Evolutionary conservation across 805 yeast species (phyloP).

Genomic region (Cyberlindnera petersonii): DNA sequence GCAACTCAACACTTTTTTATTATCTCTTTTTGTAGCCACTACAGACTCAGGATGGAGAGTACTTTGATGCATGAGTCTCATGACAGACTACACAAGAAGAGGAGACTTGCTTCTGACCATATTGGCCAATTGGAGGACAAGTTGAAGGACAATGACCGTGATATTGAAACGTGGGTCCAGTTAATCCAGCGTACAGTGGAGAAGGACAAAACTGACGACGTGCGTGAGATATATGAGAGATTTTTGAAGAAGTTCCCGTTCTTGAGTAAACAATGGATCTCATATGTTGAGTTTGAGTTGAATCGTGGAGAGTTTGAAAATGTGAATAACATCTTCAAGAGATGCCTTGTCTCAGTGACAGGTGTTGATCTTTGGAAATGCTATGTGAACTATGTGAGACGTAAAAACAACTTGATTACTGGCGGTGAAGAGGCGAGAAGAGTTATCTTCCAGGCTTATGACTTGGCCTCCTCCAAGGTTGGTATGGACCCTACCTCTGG

Average conservation of each 20-base stretch:
- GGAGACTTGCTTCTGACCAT: conserved; percentile 37
- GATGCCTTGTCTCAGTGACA: conserved; percentile 57
- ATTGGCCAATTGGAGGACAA: conserved; percentile 58
- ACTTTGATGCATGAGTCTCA: too few species aligned
- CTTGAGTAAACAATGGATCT: conserved; percentile 70
- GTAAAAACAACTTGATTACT: conserved; percentile 61
- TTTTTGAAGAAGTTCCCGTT: conserved; percentile 64
- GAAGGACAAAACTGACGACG: conserved; percentile 57
- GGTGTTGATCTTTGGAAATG: conserved; percentile 69
- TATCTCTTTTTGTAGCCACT: conserved; percentile 1
- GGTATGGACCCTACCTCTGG: conserved; percentile 76
- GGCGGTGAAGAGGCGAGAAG: conserved; percentile 81
- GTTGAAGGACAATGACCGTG: conserved; percentile 47
- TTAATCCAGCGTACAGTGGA: conserved; percentile 45
- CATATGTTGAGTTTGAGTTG: conserved; percentile 62
- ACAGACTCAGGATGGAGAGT: neutral
- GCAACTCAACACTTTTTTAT: too few species aligned
- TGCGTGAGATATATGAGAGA: conserved; percentile 53
- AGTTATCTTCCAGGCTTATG: conserved; percentile 75
- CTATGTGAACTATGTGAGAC: conserved; percentile 76
- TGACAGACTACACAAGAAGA: neutral
- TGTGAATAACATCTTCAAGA: conserved; percentile 63
- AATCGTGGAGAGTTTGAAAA: conserved; percentile 59
- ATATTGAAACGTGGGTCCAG: conserved; percentile 53
- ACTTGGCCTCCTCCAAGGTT: conserved; percentile 71